phyloP scores from a whole-genome alignment of 2,329 filamentous ascomycete species.

The Penicillium hordei region DNA sequence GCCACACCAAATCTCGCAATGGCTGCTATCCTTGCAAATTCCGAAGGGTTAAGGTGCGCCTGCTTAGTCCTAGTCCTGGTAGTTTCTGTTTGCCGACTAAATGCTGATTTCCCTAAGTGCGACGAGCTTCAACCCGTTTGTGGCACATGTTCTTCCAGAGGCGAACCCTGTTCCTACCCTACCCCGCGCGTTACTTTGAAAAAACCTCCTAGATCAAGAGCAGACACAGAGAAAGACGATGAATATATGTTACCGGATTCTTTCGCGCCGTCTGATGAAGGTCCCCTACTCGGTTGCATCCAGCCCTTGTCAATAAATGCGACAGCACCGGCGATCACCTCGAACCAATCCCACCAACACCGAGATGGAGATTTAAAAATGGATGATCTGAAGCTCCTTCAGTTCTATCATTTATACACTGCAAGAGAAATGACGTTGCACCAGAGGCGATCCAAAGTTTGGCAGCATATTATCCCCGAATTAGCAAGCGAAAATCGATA shows the following conservation, averaged over 20 bases:
- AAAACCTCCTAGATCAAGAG: not conserved
- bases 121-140: not conserved
- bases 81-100: not conserved
- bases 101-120: not conserved
- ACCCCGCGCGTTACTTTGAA: not conserved
- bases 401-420: not conserved
- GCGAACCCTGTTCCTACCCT: not conserved
- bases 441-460: not conserved
- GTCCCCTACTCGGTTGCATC: not conserved
- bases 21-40: not conserved
- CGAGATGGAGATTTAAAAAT: not conserved
- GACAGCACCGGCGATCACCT: not conserved
- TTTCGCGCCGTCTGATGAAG: not conserved
- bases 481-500: not conserved
- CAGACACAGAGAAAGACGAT: not conserved
- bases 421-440: not conserved
- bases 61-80: not conserved
- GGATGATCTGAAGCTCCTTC: not conserved
- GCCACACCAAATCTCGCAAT: conserved; percentile 1
- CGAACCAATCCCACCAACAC: not conserved
- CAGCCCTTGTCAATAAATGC: not conserved
- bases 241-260: not conserved
- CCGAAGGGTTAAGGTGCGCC: not conserved
- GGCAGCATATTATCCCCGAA: not conserved
- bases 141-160: not conserved